Base-by-base conservation (phyloP, 495 filamentous ascomycete genomes). In the Neurospora sp. region DNA sequence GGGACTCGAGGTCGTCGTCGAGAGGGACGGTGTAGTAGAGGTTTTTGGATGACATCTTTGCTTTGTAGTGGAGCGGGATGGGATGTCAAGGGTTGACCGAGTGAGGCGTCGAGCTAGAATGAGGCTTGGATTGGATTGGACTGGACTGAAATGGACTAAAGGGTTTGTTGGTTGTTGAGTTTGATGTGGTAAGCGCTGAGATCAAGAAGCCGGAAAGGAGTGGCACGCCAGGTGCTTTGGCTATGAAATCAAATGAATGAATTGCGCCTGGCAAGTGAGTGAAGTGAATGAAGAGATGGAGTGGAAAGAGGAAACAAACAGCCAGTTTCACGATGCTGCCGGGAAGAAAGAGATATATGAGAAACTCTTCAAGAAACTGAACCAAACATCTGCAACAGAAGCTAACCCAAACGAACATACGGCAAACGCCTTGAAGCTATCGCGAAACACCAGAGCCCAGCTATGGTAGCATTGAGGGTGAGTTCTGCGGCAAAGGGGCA, bases 1-100 rank as follows among this genome's bases (percentile, higher is more conserved):
- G 78, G 68, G 76, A 75, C 14, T 71, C 53, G 6, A 65, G 73
- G 46, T 85, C 83, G 75, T 85, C 81, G 41, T 83, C 82, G 39
- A 80, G 77, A 75, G 78, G 71, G 11, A 82, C 78, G 3, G 77
- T 68, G 18, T 76, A 79, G 70, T 82, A 83, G 14, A 65, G 6
- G 53, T 35, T 65, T 1, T 31, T 65, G 53, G 53, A 37, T 35
- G 53, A 31, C 53, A 65, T 65, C 0, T 65, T 59, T 65, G 53
- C 22, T 16, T 16, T 2, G 22, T 65, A 2, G 27, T 37, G 22
- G 6, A 35, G 27, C 31, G 53, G 1, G 53, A 35, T 65, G 53
- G 48, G 4, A 4, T 59, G 22, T 27, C 5, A 59, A 59, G 20
- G 20, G 5, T 59, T 59, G 48, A 7, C 11, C 6, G 11, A 11